Conservation (phyloP, 2,329 filamentous ascomycete genomes). For the Trichoderma asperellum region DNA sequence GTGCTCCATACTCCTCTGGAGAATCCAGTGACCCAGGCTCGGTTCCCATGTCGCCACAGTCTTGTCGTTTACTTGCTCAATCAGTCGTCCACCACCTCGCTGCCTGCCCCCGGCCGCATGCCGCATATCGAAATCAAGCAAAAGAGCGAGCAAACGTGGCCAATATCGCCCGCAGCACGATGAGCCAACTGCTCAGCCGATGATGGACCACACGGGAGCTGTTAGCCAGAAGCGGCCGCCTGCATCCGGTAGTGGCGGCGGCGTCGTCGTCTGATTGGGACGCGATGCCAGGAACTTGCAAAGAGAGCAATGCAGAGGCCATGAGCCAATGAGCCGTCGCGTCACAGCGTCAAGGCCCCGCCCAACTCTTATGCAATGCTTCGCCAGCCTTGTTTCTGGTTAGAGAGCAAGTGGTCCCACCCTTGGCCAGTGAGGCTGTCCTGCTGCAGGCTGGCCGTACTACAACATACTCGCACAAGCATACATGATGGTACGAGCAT, state of each 20-base stretch:
- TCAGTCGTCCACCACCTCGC: neutral
- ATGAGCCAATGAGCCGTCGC: slow-evolving; percentile 8
- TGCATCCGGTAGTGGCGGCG: slow-evolving; percentile 30
- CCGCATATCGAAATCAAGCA: slow-evolving; percentile 1
- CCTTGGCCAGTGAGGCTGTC: slow-evolving; percentile 32
- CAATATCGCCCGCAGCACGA: slow-evolving; percentile 29
- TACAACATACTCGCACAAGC: neutral
- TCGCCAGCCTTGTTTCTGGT: slow-evolving; percentile 27
- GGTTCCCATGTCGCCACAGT: slow-evolving; percentile 14
- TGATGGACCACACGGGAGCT: slow-evolving; percentile 27
- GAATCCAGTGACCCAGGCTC: neutral
- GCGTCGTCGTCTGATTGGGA: slow-evolving; percentile 31
- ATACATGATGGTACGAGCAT: neutral
- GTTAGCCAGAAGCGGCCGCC: slow-evolving; percentile 29
- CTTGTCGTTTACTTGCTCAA: neutral
- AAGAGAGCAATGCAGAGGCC: slow-evolving; percentile 2
- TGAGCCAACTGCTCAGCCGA: slow-evolving; percentile 28
- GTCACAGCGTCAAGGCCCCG: neutral
- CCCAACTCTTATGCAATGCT: slow-evolving; percentile 12
- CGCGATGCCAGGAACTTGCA: slow-evolving; percentile 27
- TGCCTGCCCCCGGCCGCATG: slow-evolving; percentile 11
- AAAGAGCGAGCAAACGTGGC: slow-evolving; percentile 20
- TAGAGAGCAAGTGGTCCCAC: slow-evolving; percentile 18
- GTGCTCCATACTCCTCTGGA: neutral
- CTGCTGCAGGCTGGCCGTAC: neutral